Percentiles rank a stretch among this genome's conserved stretches.
Conservation (phyloP, 1,284 basidiomycete genomes). For the Cystobasidium pallidum region DNA sequence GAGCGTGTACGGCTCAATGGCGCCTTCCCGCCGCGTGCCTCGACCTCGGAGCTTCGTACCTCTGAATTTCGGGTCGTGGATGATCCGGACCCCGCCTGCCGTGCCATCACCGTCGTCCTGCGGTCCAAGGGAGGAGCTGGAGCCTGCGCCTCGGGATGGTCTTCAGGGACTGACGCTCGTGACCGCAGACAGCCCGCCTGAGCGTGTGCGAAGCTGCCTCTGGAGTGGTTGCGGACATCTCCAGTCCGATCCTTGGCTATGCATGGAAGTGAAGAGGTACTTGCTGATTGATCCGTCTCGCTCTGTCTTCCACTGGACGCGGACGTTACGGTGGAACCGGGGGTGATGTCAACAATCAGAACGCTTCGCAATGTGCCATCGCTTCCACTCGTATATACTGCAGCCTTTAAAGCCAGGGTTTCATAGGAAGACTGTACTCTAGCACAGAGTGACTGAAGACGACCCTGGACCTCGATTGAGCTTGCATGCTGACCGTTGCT, state of each 20-base stretch:
- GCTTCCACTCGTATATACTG: slow-evolving; percentile 13
- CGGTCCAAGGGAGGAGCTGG: neutral
- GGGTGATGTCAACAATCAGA: slow-evolving; percentile 26
- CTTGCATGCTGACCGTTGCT: neutral
- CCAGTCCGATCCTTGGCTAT: slow-evolving; percentile 9
- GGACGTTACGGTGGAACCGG: neutral
- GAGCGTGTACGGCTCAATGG: neutral
- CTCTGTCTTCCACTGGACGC: neutral
- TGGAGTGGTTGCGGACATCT: slow-evolving; percentile 5
- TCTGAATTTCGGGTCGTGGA: neutral
- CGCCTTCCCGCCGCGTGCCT: neutral
- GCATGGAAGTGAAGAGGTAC: neutral
- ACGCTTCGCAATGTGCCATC: slow-evolving; percentile 16
- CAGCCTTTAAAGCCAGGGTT: slow-evolving; percentile 4
- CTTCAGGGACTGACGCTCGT: neutral
- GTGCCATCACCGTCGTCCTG: slow-evolving; percentile 5
- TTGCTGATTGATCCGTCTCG: neutral
- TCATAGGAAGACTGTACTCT: slow-evolving; percentile 29
- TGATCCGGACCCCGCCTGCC: neutral
- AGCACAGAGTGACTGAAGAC: slow-evolving; percentile 26
- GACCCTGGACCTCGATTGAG: slow-evolving; percentile 15
- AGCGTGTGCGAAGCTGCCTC: neutral
- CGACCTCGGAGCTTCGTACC: neutral
- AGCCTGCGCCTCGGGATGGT: neutral
- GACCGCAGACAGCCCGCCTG: neutral